Base-by-base conservation (phyloP, 495 filamentous ascomycete genomes). In the Podospora sp. region DNA sequence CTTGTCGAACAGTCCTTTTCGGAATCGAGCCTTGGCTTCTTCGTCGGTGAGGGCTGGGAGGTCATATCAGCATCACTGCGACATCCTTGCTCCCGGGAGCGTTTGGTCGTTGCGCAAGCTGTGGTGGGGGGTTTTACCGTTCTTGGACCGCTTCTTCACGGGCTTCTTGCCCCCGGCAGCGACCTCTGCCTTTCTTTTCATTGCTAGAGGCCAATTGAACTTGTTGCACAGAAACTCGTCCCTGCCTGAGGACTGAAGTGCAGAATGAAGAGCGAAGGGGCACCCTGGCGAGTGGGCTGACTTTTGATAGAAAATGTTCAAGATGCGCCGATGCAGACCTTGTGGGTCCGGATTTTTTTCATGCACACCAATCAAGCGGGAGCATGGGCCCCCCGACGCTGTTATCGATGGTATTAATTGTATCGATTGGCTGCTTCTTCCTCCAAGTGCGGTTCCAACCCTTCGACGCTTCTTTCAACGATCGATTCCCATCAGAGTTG, bases 1-100 rank as follows among this genome's bases (percentile, higher is more conserved):
- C 57, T 87, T 75, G 62, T 91, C 90, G 75, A 97, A 95, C 18
- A 97, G 84, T 6, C 88, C 90, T 60, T 89, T 83, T 40, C 90
- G 88, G 75, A 98, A 97, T 57, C 84, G 77, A 59, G 76, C 74
- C 69, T 79, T 80, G 70, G 81, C 79, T 52, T 84, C 80, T 4
- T 82, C 77, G 50, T 72, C 71, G 66, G 68, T 73, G 64, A 83
- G 75, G 62, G 79, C 82, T 84, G 63, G 26, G 53, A 46, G 58
- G 59, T 70, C 59, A 68, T 68, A 71, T 65, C 71, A 75, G 65
- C 40, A 33, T 11, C 40, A 46, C 14, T 12, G 9, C 5, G 5
- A 6, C 12, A 4, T 46, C 11, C 40, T 46, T 46, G 29, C 40
- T 18, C 40, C 40, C 12, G 5, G 40, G 14, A 18, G 14, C 24